These are phyloP conservation scores for Dactylellina haptotyla DNA, from an alignment of 2,329 filamentous ascomycete species.

Conservation along the genomic window DNA sequence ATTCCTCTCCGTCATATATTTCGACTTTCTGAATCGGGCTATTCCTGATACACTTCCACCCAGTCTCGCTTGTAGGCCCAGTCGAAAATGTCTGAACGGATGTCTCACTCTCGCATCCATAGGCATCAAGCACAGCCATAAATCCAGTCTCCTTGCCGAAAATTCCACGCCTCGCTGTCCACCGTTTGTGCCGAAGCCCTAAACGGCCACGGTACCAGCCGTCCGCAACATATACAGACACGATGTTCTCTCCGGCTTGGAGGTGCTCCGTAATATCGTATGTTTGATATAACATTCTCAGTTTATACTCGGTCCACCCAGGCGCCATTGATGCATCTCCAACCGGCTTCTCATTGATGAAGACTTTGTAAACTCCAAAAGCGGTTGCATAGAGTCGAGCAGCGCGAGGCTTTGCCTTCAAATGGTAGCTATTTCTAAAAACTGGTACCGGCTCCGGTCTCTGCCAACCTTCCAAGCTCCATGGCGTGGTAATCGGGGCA, in stretches of 20 bases:
- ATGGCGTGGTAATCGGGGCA: constrained; percentile 33
- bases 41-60: constrained; percentile 29
- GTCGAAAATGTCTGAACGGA: constrained; percentile 19
- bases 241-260: constrained; percentile 15
- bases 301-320: constrained; percentile 43
- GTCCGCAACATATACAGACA: constrained; percentile 37
- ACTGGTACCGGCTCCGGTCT: constrained; percentile 26
- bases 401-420: constrained; percentile 17
- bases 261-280: constrained; percentile 50
- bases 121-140: constrained; percentile 31
- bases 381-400: constrained; percentile 37
- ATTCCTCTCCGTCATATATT: constrained; percentile 44
- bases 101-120: neutral
- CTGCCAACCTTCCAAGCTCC: constrained; percentile 34
- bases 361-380: constrained; percentile 40
- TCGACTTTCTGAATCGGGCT: constrained; percentile 33
- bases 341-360: constrained; percentile 39
- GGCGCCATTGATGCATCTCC: constrained; percentile 42
- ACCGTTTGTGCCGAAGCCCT: constrained; percentile 29
- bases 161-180: constrained; percentile 40
- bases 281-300: constrained; percentile 36
- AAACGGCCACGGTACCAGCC: constrained; percentile 49
- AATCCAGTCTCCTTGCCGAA: constrained; percentile 47
- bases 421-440: constrained; percentile 31
- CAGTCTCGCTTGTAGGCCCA: constrained; percentile 20